Evolutionary conservation across 2,329 filamentous ascomycete genomes (phyloP), one percentile per base, ranked within the genome.

Genomic region (Pseudogymnoascus sp.): DNA sequence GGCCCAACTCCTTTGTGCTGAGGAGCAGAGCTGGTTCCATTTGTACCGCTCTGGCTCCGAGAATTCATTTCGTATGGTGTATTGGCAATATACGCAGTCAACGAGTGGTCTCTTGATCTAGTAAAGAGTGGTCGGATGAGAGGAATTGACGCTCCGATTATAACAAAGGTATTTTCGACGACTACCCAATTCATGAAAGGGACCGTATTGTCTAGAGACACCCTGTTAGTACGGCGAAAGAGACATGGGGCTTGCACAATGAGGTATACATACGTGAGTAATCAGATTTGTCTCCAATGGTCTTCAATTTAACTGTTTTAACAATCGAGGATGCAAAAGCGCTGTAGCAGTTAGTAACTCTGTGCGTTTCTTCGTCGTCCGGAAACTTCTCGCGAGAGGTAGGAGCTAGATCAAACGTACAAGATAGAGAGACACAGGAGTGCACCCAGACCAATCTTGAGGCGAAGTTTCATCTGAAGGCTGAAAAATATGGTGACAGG

Each of bases 21-120:
- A 36, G 35, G 60, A 59, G n/a, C 41, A 40, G 5, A 62, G 33
- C 15, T 58, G 60, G 39, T 59, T 60, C 33, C 17, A 21, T 50
- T 33, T 44, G 31, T 7, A 50, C 60, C 33, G 33, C 33, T 36
- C 33, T 36, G 33, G 33, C 33, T 36, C 33, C 10, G 33, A 36
- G 33, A 36, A 36, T 36, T 36, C 33, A 36, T 36, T 36, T 36
- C 33, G 33, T 36, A 36, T 36, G 33, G 33, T 36, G 33, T 36
- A 8, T 36, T 36, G 33, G 33, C 10, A 36, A 36, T 36, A 36
- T 60, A 60, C 10, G 13, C 15, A 13, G 54, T 44, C 21, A 44
- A 44, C n/a, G 54, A 29, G 4, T 36, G 13, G 11, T 62, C 39
- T 41, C 62, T 64, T 8, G 57, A 37, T 6, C 31, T 44, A 15